phyloP scores from a whole-genome alignment of 192 early-diverging fungal genomes.

The Jimgerdemannia lactiflua region DNA sequence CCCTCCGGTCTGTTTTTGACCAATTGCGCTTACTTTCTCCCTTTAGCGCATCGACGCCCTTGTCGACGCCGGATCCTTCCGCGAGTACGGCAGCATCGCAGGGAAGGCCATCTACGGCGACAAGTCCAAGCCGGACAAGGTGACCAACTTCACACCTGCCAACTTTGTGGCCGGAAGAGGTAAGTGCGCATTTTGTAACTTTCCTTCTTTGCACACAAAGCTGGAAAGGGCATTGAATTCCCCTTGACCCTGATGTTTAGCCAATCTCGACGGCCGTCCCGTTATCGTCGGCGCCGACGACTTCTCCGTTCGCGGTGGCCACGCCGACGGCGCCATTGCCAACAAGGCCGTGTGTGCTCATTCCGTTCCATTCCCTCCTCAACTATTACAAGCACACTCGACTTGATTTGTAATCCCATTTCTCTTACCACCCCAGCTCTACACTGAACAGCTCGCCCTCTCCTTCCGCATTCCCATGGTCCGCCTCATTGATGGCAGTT shows the following conservation, averaged over 20 bases:
- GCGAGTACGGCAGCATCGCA: conserved; percentile 29
- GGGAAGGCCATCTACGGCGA: conserved; percentile 24
- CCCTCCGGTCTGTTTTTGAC: no score
- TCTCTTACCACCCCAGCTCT: conserved; percentile 8
- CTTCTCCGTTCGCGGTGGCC: conserved; percentile 36
- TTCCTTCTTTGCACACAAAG: no score
- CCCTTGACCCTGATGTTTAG: neutral
- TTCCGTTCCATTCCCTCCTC: no score
- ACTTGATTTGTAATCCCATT: neutral
- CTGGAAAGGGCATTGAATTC: no score
- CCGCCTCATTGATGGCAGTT: conserved; percentile 35
- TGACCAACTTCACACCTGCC: neutral
- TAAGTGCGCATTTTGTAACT: neutral
- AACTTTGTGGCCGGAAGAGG: neutral
- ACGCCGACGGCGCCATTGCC: conserved; percentile 35
- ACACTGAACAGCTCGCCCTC: conserved; percentile 26
- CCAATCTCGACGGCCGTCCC: conserved; percentile 13
- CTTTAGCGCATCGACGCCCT: conserved; percentile 19
- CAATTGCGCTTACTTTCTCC: no score
- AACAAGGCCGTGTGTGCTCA: conserved; percentile 24
- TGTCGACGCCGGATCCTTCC: conserved; percentile 23
- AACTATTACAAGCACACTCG: neutral
- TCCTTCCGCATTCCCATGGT: conserved; percentile 26
- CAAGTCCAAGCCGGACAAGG: neutral
- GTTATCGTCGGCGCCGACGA: conserved; percentile 32